These are phyloP conservation scores for Sarocladium oryzae DNA, from an alignment of 2,329 filamentous ascomycete species.

Conservation along the genomic window DNA sequence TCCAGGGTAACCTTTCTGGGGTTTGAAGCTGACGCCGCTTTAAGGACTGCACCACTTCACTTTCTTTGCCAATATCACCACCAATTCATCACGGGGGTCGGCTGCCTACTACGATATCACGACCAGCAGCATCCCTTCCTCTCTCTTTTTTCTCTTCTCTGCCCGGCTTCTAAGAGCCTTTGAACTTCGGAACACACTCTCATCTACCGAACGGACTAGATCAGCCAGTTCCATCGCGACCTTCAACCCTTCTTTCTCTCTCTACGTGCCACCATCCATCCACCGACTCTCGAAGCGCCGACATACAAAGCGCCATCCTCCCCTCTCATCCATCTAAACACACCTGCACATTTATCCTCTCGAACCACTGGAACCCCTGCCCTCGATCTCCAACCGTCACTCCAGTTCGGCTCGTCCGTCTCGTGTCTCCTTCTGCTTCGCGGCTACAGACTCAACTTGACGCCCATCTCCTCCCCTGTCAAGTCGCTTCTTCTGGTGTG, in stretches of 20 bases:
- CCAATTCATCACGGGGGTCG: too few species aligned
- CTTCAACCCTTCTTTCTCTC: background rate
- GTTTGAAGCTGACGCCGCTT: slow-evolving; percentile 7
- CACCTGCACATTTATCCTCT: background rate
- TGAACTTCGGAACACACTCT: too few species aligned
- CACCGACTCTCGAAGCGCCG: background rate
- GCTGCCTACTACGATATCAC: too few species aligned
- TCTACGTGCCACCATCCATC: too few species aligned
- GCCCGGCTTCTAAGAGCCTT: too few species aligned
- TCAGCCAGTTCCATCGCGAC: too few species aligned
- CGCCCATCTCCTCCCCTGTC: background rate
- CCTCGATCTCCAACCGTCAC: background rate
- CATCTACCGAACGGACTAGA: too few species aligned
- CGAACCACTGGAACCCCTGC: slow-evolving; percentile 1
- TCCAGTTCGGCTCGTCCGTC: background rate
- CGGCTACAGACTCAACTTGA: slow-evolving; percentile 9
- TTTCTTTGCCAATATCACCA: too few species aligned
- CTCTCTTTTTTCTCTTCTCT: too few species aligned
- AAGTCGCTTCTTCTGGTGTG: slow-evolving; percentile 1
- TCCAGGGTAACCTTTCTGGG: background rate
- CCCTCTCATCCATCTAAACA: background rate
- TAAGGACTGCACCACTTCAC: background rate
- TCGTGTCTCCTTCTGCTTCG: background rate
- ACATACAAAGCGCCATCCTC: background rate
- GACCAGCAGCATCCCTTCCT: too few species aligned